phyloP scores from a whole-genome alignment of 1,139 yeast genomes.

The Kodamaea arcana region DNA sequence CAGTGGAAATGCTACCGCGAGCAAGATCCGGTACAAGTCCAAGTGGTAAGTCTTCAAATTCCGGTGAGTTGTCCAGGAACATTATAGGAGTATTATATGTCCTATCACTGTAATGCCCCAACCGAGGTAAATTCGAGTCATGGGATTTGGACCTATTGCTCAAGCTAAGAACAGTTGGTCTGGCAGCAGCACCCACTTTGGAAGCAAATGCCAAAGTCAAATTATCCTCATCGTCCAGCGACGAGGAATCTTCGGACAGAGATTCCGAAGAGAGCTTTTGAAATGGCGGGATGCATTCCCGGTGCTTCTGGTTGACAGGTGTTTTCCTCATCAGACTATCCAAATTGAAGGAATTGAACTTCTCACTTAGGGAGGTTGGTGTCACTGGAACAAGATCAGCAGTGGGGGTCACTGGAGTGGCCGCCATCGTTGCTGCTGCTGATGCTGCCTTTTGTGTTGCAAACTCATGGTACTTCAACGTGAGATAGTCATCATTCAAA shows the following conservation, averaged over 20 bases:
- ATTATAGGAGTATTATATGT: slow-evolving; percentile 25
- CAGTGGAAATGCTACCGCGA: slow-evolving; percentile 16
- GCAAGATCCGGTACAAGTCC: slow-evolving; percentile 26
- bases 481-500: slow-evolving; percentile 55
- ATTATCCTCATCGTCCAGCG: slow-evolving; percentile 33
- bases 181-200: slow-evolving; percentile 31
- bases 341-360: slow-evolving; percentile 37
- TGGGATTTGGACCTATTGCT: slow-evolving; percentile 41
- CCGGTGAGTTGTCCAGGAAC: slow-evolving; percentile 27
- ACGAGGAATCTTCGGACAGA: slow-evolving; percentile 12
- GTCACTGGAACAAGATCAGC: background rate
- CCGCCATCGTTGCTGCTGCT: slow-evolving; percentile 2
- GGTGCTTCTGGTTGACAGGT: slow-evolving; percentile 10
- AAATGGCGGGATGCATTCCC: slow-evolving; percentile 15
- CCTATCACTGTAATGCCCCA: slow-evolving; percentile 10
- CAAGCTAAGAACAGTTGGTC: slow-evolving; percentile 36
- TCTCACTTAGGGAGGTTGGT: slow-evolving; percentile 21
- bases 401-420: slow-evolving; percentile 3
- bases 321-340: slow-evolving; percentile 33
- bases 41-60: slow-evolving; percentile 43
- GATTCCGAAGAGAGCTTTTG: slow-evolving; percentile 5
- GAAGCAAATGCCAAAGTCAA: slow-evolving; percentile 52
- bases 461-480: slow-evolving; percentile 33
- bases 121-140: slow-evolving; percentile 37
- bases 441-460: slow-evolving; percentile 7